These are phyloP conservation scores for Mycena epipterygia DNA, from an alignment of 768 basidiomycete species.

Conservation along the genomic window DNA sequence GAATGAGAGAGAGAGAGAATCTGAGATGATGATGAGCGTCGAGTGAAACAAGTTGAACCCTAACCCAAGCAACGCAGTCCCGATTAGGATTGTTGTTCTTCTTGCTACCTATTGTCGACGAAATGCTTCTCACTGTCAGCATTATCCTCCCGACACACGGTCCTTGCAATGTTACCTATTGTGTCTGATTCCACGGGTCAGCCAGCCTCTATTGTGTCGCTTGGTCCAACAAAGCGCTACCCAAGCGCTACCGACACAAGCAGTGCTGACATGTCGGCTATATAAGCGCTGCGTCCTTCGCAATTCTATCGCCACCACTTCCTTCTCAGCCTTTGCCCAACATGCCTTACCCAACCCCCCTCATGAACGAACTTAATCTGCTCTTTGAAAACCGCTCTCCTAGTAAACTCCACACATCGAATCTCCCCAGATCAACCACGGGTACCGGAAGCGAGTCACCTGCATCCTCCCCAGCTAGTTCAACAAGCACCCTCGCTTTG, in stretches of 20 bases:
- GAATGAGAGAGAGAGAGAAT: no score
- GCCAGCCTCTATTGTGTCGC: constrained; percentile 8
- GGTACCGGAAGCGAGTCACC: constrained; percentile 3
- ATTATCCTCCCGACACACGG: no score
- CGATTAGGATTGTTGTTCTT: neutral
- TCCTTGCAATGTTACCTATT: constrained; percentile 18
- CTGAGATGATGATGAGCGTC: no score
- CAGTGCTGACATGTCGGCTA: constrained; percentile 20
- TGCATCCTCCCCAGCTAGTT: constrained; percentile 31
- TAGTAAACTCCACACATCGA: neutral
- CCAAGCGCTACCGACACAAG: constrained; percentile 10
- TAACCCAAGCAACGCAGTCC: neutral
- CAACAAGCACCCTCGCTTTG: constrained; percentile 31
- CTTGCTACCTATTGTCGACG: neutral
- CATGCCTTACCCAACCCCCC: constrained; percentile 31
- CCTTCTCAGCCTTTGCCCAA: neutral
- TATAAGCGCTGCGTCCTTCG: constrained; percentile 16
- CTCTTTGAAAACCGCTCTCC: constrained; percentile 31
- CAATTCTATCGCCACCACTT: constrained; percentile 18
- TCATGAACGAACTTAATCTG: constrained; percentile 32
- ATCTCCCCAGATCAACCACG: neutral
- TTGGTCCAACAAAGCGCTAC: constrained; percentile 3
- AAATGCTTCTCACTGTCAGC: neutral
- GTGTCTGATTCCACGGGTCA: constrained; percentile 1
- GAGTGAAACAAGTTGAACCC: no score